These are phyloP conservation scores for Bimuria novae-zelandiae DNA, from an alignment of 2,329 filamentous ascomycete genomes.

Conservation along the genomic window DNA sequence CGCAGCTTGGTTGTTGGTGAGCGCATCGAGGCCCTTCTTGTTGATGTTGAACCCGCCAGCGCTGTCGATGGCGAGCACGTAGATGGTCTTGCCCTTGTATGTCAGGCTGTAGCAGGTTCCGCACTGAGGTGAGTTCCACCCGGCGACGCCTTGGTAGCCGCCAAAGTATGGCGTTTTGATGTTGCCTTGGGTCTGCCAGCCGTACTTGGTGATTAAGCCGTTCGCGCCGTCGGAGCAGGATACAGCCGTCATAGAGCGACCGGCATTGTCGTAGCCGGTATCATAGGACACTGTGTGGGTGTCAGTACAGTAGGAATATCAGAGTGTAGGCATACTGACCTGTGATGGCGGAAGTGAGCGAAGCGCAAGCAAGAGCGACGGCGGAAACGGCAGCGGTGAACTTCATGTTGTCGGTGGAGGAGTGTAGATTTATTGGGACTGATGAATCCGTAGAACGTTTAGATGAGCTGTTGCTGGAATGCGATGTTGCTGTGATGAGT, in stretches of 20 bases:
- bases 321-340: conserved; percentile 17
- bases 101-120: conserved; percentile 58
- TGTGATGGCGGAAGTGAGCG: conserved; percentile 40
- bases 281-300: conserved; percentile 68
- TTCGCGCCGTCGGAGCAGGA: conserved; percentile 71
- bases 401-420: conserved; percentile 36
- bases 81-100: conserved; percentile 54
- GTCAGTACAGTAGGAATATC: conserved; percentile 5
- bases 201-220: conserved; percentile 66
- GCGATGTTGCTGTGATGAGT: no score
- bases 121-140: conserved; percentile 54
- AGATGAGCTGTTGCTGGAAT: no score
- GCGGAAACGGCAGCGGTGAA: conserved; percentile 33
- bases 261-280: conserved; percentile 67
- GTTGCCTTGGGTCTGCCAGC: conserved; percentile 57
- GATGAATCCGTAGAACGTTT: not conserved
- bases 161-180: conserved; percentile 56
- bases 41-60: conserved; percentile 57
- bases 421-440: conserved; percentile 4
- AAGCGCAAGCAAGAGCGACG: conserved; percentile 32
- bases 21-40: conserved; percentile 53
- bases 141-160: conserved; percentile 53
- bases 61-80: conserved; percentile 56
- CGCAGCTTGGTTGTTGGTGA: conserved; percentile 54
- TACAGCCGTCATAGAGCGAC: conserved; percentile 60